These are phyloP conservation scores for Hirschioporus abietinus DNA, from an alignment of 768 basidiomycete species.

Conservation along the genomic window DNA sequence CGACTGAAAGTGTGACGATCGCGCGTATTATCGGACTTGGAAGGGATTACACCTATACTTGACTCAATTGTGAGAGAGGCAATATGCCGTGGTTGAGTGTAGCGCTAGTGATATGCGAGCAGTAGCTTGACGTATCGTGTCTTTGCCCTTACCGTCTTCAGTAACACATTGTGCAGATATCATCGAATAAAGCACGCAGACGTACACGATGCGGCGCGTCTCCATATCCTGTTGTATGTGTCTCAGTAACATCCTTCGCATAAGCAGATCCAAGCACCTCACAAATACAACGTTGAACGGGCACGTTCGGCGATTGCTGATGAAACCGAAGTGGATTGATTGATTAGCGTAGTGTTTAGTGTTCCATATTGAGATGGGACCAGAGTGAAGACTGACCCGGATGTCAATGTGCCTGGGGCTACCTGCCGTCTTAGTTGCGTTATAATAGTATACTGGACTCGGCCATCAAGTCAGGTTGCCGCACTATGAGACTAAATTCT, in stretches of 20 bases:
- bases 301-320: neutral
- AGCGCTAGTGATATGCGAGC: no score
- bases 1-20: no score
- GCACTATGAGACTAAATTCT: neutral
- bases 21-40: no score
- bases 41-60: no score
- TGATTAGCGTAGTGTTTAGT: neutral
- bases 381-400: neutral
- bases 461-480: neutral
- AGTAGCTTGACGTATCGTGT: no score
- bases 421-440: neutral
- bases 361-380: neutral
- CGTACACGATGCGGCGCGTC: no score
- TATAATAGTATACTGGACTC: neutral
- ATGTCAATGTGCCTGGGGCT: neutral
- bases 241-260: neutral
- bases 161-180: no score
- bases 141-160: no score
- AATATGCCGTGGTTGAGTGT: no score
- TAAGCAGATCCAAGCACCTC: neutral
- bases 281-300: neutral
- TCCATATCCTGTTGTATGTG: neutral
- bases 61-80: no score
- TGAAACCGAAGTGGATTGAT: neutral
- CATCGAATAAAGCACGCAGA: no score